Conservation (phyloP, 148 eudicot species). For the Dianthus caryophyllus region DNA sequence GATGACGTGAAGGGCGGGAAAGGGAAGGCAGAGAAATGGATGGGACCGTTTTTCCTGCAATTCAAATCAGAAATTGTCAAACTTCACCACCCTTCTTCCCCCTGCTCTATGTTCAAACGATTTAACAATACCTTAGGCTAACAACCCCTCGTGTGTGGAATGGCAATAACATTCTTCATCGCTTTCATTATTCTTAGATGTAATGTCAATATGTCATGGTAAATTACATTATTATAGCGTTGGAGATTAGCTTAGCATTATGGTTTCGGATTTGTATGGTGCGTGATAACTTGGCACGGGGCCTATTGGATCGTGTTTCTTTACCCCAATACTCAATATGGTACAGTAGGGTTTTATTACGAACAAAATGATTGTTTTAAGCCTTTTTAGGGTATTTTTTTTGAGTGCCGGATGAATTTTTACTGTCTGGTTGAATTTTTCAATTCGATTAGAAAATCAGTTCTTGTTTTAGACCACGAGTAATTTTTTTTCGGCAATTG, state of each 20-base stretch:
- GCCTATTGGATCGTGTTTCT: background rate
- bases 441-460: background rate
- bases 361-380: background rate
- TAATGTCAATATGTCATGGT: background rate
- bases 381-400: too few relatives aligned
- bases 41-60: too few relatives aligned
- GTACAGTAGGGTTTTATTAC: background rate
- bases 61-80: too few relatives aligned
- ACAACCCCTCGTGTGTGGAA: background rate
- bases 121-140: background rate
- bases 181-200: background rate
- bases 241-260: background rate
- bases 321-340: background rate
- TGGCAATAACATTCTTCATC: background rate
- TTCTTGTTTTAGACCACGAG: background rate
- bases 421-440: background rate
- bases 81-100: too few relatives aligned
- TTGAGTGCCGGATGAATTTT: background rate
- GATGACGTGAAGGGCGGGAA: too few relatives aligned
- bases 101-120: too few relatives aligned
- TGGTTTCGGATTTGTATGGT: background rate
- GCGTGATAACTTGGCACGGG: background rate
- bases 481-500: conserved; percentile 1
- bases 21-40: too few relatives aligned
- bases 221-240: background rate